Evolutionary conservation across 2,329 filamentous ascomycete species (phyloP).

Genomic region (Pseudogymnoascus sp.): DNA sequence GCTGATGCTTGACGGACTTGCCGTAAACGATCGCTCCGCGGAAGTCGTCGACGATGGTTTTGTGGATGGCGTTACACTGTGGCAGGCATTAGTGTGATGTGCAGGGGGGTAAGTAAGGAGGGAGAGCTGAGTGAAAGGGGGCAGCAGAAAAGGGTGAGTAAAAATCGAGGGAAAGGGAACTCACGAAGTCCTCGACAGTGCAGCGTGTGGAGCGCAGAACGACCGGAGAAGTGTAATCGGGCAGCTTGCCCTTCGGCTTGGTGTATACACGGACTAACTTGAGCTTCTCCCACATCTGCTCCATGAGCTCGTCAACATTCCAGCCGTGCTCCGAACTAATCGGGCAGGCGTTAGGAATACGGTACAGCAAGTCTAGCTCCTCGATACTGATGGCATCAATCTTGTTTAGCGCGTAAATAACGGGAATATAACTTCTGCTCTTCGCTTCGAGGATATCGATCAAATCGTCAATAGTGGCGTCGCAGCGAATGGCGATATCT

Average conservation of each 20-base stretch:
- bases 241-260: constrained; percentile 91
- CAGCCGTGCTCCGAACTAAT: constrained; percentile 97
- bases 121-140: not conserved
- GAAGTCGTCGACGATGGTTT: constrained; percentile 92
- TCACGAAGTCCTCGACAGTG: constrained; percentile 94
- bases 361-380: constrained; percentile 90
- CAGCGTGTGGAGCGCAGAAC: constrained; percentile 75
- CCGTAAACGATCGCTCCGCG: constrained; percentile 94
- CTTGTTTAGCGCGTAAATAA: constrained; percentile 98
- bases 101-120: not conserved
- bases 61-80: constrained; percentile 94
- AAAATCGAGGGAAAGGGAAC: constrained; percentile 31
- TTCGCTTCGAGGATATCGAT: constrained; percentile 95
- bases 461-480: constrained; percentile 92
- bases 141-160: not conserved
- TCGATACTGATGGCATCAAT: constrained; percentile 98
- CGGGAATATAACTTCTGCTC: constrained; percentile 94
- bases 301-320: constrained; percentile 95
- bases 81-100: constrained; percentile 14
- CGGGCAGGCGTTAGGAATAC: constrained; percentile 92
- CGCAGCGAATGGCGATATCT: constrained; percentile 94
- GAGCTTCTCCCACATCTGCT: constrained; percentile 98
- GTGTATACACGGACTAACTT: constrained; percentile 90
- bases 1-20: constrained; percentile 97
- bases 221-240: constrained; percentile 86